Percentiles rank a stretch among this genome's conserved stretches.
These are phyloP conservation scores for Hypomyces rosellus DNA, from an alignment of 2,329 filamentous ascomycete species.

Conservation along the genomic window DNA sequence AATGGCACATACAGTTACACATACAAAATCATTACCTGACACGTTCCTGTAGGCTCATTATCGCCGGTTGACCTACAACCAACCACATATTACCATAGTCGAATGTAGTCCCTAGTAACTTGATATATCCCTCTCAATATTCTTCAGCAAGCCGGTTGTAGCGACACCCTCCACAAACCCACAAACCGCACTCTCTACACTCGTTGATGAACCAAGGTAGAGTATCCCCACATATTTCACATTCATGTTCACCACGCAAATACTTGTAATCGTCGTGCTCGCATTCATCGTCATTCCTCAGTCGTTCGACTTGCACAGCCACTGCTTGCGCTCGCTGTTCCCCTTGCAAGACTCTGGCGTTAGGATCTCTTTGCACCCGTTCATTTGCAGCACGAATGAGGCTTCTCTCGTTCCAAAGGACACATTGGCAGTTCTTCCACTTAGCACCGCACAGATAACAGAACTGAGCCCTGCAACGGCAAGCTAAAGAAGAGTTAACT, in stretches of 20 bases:
- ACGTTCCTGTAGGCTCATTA: too few relatives aligned
- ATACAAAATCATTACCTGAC: too few relatives aligned
- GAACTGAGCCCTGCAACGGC: conserved; percentile 41
- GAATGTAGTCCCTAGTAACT: not conserved
- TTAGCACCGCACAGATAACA: conserved; percentile 40
- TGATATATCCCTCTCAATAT: not conserved
- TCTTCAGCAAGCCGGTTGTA: not conserved
- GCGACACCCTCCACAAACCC: not conserved
- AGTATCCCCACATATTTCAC: not conserved
- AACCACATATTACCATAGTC: too few relatives aligned
- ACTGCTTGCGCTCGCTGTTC: not conserved
- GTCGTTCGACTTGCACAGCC: not conserved
- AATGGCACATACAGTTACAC: too few relatives aligned
- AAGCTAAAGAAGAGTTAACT: conserved; percentile 26
- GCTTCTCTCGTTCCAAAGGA: conserved; percentile 29
- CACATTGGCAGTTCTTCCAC: conserved; percentile 37
- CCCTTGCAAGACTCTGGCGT: not conserved
- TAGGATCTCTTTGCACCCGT: not conserved
- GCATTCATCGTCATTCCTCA: not conserved
- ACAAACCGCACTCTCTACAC: not conserved
- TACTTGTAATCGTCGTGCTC: not conserved
- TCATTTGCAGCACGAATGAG: not conserved
- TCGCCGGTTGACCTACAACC: too few relatives aligned
- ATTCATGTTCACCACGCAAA: not conserved
- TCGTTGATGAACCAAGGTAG: not conserved